These are phyloP conservation scores for Penicillium aurantiogriseum DNA, from an alignment of 2,329 filamentous ascomycete genomes.

Conservation along the genomic window DNA sequence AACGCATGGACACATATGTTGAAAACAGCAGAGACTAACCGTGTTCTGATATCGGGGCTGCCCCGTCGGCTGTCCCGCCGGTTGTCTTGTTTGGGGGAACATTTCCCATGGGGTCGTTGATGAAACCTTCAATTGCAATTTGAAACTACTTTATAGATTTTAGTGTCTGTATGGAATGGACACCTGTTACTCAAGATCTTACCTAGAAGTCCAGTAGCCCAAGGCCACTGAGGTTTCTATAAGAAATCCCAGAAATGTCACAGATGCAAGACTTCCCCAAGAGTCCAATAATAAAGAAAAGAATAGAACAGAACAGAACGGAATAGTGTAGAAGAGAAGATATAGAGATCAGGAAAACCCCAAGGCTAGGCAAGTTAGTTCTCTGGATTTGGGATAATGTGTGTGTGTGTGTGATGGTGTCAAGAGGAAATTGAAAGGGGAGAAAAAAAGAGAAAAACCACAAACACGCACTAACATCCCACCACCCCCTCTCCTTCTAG, in stretches of 20 bases:
- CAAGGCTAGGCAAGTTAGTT: background rate
- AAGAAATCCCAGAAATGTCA: background rate
- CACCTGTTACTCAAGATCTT: background rate
- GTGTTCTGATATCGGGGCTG: constrained; percentile 10
- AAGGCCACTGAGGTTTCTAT: background rate
- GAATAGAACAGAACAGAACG: background rate
- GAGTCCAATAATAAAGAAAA: background rate
- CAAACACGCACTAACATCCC: background rate
- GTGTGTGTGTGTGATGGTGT: background rate
- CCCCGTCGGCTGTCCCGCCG: constrained; percentile 14
- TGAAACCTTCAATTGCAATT: background rate
- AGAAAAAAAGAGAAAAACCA: background rate
- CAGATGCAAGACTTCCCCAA: background rate
- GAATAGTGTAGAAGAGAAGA: background rate
- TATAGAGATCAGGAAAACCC: background rate
- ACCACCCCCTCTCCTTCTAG: background rate
- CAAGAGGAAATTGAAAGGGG: constrained; percentile 1
- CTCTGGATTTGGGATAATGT: background rate
- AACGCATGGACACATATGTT: no score
- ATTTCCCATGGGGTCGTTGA: constrained; percentile 30
- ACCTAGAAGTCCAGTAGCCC: background rate
- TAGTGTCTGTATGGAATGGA: background rate
- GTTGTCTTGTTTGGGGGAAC: constrained; percentile 23
- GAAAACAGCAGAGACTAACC: constrained; percentile 11
- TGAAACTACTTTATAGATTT: background rate